Conservation (phyloP, 129 eudicot species). For the Pulicaria dysenterica region DNA sequence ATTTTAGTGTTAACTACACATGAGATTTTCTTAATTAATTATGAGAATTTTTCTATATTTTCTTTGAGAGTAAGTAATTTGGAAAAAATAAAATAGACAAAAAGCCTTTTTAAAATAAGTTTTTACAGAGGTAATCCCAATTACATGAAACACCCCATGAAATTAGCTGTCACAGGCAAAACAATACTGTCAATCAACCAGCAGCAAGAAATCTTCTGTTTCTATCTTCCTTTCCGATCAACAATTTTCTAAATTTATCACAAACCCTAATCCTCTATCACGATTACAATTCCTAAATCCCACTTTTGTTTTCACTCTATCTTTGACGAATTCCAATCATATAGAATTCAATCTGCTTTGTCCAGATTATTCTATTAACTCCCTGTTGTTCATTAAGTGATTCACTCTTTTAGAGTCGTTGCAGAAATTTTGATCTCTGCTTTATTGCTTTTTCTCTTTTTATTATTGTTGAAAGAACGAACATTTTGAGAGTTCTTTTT, state of each 20-base stretch:
- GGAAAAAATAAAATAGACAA: too few relatives aligned
- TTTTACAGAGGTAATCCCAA: neutral
- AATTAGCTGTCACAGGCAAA: constrained; percentile 35
- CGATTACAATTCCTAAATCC: constrained; percentile 11
- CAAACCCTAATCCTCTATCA: constrained; percentile 10
- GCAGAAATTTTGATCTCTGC: neutral
- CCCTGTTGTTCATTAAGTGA: neutral
- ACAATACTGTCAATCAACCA: constrained; percentile 20
- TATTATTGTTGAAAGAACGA: constrained; percentile 2
- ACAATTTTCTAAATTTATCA: constrained; percentile 10
- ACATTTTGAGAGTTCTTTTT: neutral
- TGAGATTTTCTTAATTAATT: too few relatives aligned
- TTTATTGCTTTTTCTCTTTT: neutral
- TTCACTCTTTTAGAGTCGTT: constrained; percentile 1
- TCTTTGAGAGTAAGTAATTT: too few relatives aligned
- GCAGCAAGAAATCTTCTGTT: constrained; percentile 22
- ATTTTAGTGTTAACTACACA: too few relatives aligned
- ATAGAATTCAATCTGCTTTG: neutral
- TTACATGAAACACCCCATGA: too few relatives aligned
- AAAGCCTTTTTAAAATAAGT: neutral
- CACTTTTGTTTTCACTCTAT: constrained; percentile 11
- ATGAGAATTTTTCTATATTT: neutral
- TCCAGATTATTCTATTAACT: neutral
- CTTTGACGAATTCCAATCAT: constrained; percentile 18
- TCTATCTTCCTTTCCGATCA: constrained; percentile 28